phyloP scores from a whole-genome alignment of 441 rosid species.

The Gossypium schwendimanii region DNA sequence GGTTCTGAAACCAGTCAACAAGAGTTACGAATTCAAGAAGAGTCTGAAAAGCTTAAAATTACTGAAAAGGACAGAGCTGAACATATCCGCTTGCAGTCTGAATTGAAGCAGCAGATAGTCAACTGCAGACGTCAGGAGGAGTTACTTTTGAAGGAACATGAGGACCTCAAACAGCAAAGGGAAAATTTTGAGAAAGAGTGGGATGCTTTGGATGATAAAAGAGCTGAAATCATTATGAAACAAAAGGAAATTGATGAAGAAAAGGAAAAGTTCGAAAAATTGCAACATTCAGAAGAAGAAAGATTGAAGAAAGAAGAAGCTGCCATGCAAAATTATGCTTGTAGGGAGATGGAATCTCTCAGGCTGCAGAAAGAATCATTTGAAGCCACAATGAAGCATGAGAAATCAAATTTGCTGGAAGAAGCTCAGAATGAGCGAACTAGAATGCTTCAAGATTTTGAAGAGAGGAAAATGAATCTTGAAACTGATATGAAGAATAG shows the following conservation, averaged over 20 bases:
- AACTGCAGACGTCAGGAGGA: conserved; percentile 47
- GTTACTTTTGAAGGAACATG: conserved; percentile 51
- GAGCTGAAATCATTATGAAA: conserved; percentile 37
- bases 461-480: conserved; percentile 38
- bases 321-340: conserved; percentile 34
- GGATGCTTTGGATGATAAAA: conserved; percentile 69
- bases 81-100: conserved; percentile 50
- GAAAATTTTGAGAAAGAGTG: conserved; percentile 75
- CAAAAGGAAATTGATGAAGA: conserved; percentile 40
- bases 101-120: conserved; percentile 57
- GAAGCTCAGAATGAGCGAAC: conserved; percentile 42
- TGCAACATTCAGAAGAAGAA: conserved; percentile 41
- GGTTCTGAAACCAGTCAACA: conserved; percentile 52
- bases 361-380: conserved; percentile 62
- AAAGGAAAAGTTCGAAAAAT: conserved; percentile 45
- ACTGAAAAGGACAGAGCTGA: conserved; percentile 62
- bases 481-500: conserved; percentile 38
- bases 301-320: conserved; percentile 53
- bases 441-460: conserved; percentile 54
- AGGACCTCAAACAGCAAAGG: conserved; percentile 63
- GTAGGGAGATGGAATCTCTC: conserved; percentile 49
- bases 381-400: conserved; percentile 56
- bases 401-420: conserved; percentile 46
- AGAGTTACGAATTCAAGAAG: conserved; percentile 51
- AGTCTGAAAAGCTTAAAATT: conserved; percentile 44